A percentile compares a stretch with the other conserved stretches of the same genome.
Conservation (phyloP, 106 monocot species). For the Platanthera guangdongensis region DNA sequence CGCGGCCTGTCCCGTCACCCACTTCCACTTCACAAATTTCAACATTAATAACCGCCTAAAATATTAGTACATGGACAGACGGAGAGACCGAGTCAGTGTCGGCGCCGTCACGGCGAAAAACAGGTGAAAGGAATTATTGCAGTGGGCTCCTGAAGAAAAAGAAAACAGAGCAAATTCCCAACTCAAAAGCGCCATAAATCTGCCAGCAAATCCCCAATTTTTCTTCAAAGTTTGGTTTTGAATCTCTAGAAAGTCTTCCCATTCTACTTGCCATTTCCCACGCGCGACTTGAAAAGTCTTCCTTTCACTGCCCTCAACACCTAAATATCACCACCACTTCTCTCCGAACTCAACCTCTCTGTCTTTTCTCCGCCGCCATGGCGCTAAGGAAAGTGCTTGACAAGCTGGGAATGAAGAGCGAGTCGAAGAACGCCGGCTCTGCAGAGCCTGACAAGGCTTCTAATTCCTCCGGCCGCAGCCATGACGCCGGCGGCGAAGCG, state of each 20-base stretch:
- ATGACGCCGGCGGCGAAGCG: neutral
- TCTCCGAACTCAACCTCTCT: neutral
- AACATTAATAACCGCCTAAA: too few relatives aligned
- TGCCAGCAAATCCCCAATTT: neutral
- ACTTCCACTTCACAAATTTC: too few relatives aligned
- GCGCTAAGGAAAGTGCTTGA: constrained; percentile 9
- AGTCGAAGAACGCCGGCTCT: neutral
- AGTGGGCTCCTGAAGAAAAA: neutral
- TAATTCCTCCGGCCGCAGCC: neutral
- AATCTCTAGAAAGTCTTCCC: neutral
- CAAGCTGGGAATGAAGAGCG: neutral
- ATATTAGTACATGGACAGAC: neutral
- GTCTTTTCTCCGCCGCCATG: neutral
- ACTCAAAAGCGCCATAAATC: neutral
- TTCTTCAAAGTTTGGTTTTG: neutral
- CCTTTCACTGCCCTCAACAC: neutral
- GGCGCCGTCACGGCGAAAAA: neutral
- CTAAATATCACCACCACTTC: neutral
- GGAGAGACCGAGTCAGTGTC: neutral
- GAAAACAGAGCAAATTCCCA: neutral
- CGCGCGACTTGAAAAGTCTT: neutral
- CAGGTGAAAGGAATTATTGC: neutral
- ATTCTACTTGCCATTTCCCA: neutral
- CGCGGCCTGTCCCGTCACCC: too few relatives aligned
- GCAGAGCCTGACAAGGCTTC: neutral